Base-by-base conservation (phyloP, 768 basidiomycete species). In the Paxillus rubicundulus region DNA sequence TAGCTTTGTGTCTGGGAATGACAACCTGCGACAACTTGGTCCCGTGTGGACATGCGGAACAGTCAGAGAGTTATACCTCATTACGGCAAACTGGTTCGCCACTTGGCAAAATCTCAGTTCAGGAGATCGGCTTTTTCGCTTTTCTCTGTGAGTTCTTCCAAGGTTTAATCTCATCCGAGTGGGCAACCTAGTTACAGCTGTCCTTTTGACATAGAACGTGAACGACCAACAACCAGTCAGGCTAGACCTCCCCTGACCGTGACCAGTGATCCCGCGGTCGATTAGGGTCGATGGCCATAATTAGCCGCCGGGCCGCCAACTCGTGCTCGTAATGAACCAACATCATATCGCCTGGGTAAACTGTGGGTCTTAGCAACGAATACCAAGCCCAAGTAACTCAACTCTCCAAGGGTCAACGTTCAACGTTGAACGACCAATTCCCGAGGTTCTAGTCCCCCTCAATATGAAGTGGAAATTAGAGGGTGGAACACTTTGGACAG, bases 51-150 rank as follows among this genome's bases (percentile, higher is more conserved):
- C 32, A 45, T 60, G 55, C 59, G 54, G 48, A 63, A 41, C 50
- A 55, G 45, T 65, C 42, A 49, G 43, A 52, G 50, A 57, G 10
- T 52, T 47, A 24, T 61, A 53, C 42, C 55, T 56, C 54, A 40
- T 70, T 68, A 70, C 64, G 66, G 68, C 53, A 66, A 50, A 42
- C 43, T 51, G 53, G 49, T 42, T 53, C 24, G 33, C 41, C 20
- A 33, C 47, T 47, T 49, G 47, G 55, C 64, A 58, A 64, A 60
- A 24, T 24, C 24, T 66, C 64, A 54, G 52, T 41, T 48, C 46
- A 54, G 32, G 47, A 28, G 64, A 66, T 64, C 64, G 60, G 45
- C 39, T 57, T 47, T 24, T 21, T 24, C 53, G 41, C 45, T 50
- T 36, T 37, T 37, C 33, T 41, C 28, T 42, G 47, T 43, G 49